Percentiles rank a stretch among this genome's conserved stretches.
phyloP scores from a whole-genome alignment of 768 basidiomycete genomes.

The Phaeolepiota aurea region DNA sequence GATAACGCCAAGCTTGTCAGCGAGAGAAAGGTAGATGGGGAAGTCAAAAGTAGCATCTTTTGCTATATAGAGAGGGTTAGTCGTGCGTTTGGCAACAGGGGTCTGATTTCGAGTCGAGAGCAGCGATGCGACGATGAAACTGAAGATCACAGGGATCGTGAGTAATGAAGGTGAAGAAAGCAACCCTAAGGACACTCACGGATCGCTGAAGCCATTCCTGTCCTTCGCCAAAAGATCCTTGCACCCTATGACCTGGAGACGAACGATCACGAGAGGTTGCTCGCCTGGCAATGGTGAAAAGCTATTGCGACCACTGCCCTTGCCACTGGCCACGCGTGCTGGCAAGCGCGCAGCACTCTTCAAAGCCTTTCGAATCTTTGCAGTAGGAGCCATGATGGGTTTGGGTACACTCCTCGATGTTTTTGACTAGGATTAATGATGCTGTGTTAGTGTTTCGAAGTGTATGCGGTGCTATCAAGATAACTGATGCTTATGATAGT shows the following conservation, averaged over 20 bases:
- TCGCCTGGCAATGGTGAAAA: slow-evolving; percentile 49
- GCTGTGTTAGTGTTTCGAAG: too few species aligned
- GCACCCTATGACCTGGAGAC: slow-evolving; percentile 63
- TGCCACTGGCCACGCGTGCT: slow-evolving; percentile 28
- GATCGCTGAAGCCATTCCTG: slow-evolving; percentile 65
- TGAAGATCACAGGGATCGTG: slow-evolving; percentile 16
- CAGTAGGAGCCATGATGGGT: slow-evolving; percentile 2
- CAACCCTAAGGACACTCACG: slow-evolving; percentile 37
- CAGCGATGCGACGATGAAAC: slow-evolving; percentile 63
- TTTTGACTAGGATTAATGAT: too few species aligned
- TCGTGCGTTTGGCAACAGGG: slow-evolving; percentile 62
- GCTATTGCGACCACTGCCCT: slow-evolving; percentile 18
- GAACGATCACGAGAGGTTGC: slow-evolving; percentile 53
- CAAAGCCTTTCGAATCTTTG: slow-evolving; percentile 51
- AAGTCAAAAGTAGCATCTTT: slow-evolving; percentile 87
- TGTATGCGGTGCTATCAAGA: too few species aligned
- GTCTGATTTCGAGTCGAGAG: slow-evolving; percentile 58
- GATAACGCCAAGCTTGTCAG: slow-evolving; percentile 62
- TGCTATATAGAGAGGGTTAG: slow-evolving; percentile 57
- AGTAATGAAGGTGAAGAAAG: background rate
- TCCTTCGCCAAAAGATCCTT: slow-evolving; percentile 55
- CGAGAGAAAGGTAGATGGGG: slow-evolving; percentile 70
- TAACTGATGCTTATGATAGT: too few species aligned
- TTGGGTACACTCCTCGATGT: too few species aligned
- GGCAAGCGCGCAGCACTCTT: slow-evolving; percentile 52